These are phyloP conservation scores for Eimeria sp. DNA, from an alignment of 169 alveolate genomes.

Conservation along the genomic window DNA sequence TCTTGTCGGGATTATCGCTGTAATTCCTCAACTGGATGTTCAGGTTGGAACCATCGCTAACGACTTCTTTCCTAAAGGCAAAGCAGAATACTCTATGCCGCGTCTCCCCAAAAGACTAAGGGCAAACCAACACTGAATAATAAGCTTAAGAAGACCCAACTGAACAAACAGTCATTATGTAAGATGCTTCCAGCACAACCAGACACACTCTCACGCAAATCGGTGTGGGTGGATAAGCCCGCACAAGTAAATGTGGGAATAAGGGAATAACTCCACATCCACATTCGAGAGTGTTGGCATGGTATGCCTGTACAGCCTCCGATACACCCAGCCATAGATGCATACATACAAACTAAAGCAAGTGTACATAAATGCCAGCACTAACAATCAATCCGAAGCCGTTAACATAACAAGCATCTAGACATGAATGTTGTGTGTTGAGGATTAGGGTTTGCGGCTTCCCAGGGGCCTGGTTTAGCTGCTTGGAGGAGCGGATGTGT, in stretches of 20 bases:
- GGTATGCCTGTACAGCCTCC: neutral
- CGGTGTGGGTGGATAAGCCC: conserved; percentile 76
- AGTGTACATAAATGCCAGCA: too few species aligned
- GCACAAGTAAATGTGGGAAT: neutral
- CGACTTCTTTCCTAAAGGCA: conserved; percentile 45
- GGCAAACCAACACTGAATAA: neutral
- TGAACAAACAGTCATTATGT: neutral
- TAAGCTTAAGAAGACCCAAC: neutral
- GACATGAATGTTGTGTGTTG: neutral
- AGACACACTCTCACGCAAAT: neutral
- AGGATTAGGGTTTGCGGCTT: conserved; percentile 22
- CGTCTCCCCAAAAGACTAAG: neutral
- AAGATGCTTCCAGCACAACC: neutral
- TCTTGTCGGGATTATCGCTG: conserved; percentile 74
- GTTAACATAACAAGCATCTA: neutral
- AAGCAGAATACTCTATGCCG: neutral
- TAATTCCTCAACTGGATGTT: conserved; percentile 34
- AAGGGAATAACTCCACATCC: neutral
- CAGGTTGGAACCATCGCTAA: conserved; percentile 35
- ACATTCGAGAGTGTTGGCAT: too few species aligned
- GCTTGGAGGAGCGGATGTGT: conserved; percentile 51
- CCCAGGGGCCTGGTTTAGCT: conserved; percentile 45
- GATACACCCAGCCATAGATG: neutral
- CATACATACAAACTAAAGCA: neutral
- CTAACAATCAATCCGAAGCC: too few species aligned